Base-by-base conservation (phyloP, 306 rosid genomes). In the Urtica urens region DNA sequence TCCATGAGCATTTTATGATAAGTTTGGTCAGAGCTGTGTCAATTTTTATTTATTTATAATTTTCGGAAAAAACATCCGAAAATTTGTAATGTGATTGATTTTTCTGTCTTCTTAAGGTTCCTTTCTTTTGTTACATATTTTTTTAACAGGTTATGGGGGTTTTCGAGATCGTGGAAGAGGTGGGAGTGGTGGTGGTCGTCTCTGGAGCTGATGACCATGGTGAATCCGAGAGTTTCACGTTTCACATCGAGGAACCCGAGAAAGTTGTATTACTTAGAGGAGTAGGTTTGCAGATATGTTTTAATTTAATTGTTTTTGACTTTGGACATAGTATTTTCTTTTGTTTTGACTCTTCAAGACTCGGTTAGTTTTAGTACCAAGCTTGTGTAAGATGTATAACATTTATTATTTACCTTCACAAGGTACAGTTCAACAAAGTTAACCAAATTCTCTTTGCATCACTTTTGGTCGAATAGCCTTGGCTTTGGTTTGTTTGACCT, bases 91-190 rank as follows among this genome's bases (percentile, higher is more conserved):
- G n/a, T n/a, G n/a, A n/a, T n/a, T n/a, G n/a, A n/a, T n/a, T n/a
- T n/a, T n/a, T n/a, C n/a, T n/a, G n/a, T n/a, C n/a, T n/a, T n/a
- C n/a, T n/a, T n/a, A n/a, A n/a, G n/a, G n/a, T n/a, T n/a, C n/a
- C n/a, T n/a, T n/a, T n/a, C n/a, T n/a, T n/a, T 35, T 14, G 4
- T 35, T 35, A 13, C 10, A 3, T 35, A 7, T 3, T 35, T 35
- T 16, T 3, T 21, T 41, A 44, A 24, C 72, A 83, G 82, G 88
- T 58, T 68, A 57, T 39, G 76, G 87, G 25, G 80, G 78, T 28
- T 74, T 59, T 63, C 78, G 94, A 53, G 94, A 84, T 38, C 86
- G 79, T 1, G 73, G 81, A 9, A 69, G 73, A 71, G 75, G 83
- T 34, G 67, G 62, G 20, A 63, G 90, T 27, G 72, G 90, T 27